Evolutionary conservation across 2,329 filamentous ascomycete genomes (phyloP).

Genomic region (Knufia petricola): DNA sequence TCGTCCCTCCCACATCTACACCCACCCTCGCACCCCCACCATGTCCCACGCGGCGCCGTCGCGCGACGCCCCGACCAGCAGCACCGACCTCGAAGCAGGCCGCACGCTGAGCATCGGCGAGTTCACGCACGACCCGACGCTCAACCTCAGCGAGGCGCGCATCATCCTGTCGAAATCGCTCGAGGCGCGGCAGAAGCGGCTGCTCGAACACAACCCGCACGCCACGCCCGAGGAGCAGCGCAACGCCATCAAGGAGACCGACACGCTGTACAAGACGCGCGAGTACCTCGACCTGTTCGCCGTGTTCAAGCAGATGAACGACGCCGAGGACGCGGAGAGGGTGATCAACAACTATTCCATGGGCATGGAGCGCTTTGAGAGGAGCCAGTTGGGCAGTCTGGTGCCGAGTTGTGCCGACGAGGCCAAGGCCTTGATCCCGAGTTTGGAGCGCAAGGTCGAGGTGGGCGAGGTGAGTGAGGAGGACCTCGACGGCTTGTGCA

Average conservation of each 20-base stretch:
- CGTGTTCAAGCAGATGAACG: conserved; percentile 90
- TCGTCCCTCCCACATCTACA: not conserved
- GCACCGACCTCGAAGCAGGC: conserved; percentile 81
- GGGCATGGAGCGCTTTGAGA: conserved; percentile 82
- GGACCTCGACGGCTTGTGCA: conserved; percentile 74
- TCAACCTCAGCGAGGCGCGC: conserved; percentile 85
- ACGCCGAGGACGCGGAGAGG: conserved; percentile 86
- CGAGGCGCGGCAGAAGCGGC: conserved; percentile 42
- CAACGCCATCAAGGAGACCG: conserved; percentile 33
- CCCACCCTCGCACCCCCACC: no score
- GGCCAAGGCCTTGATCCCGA: conserved; percentile 91
- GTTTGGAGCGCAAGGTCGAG: conserved; percentile 74
- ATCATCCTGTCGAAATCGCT: conserved; percentile 86
- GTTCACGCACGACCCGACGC: conserved; percentile 81
- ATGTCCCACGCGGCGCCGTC: conserved; percentile 21
- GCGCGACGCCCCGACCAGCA: conserved; percentile 31
- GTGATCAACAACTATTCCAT: conserved; percentile 65
- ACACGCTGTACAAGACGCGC: conserved; percentile 72
- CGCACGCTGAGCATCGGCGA: conserved; percentile 78
- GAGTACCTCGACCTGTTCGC: conserved; percentile 92
- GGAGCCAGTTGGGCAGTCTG: conserved; percentile 68
- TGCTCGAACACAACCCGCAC: conserved; percentile 6
- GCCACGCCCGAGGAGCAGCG: not conserved
- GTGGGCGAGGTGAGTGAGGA: conserved; percentile 47
- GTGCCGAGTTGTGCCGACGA: conserved; percentile 91